Percentiles rank a stretch among this genome's conserved stretches.
Conservation (phyloP, 2,329 filamentous ascomycete species). For the Fusarium proliferatum region DNA sequence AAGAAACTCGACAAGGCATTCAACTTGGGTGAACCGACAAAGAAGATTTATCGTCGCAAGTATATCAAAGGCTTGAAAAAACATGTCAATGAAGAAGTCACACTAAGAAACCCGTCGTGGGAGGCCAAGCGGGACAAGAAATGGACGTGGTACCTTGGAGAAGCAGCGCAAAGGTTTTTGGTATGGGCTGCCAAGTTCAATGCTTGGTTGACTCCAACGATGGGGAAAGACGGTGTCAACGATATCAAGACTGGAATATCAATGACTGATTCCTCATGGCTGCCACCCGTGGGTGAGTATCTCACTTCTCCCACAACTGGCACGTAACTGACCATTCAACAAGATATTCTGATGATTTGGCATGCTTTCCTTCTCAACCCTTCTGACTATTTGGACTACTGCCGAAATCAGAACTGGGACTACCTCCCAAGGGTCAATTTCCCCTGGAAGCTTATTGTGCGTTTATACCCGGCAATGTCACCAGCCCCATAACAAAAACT, state of each 20-base stretch:
- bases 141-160: conserved; percentile 40
- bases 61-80: conserved; percentile 20
- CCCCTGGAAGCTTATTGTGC: conserved; percentile 31
- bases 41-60: conserved; percentile 27
- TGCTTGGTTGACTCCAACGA: background rate
- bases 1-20: conserved; percentile 23
- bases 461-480: background rate
- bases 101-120: conserved; percentile 19
- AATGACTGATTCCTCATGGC: background rate
- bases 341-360: conserved; percentile 38
- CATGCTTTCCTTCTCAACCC: conserved; percentile 38
- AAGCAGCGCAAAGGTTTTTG: conserved; percentile 40
- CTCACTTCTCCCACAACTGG: accelerated
- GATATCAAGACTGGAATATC: background rate
- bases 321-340: background rate
- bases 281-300: conserved; percentile 31
- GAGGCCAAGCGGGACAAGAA: conserved; percentile 12
- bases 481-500: background rate
- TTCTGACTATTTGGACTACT: conserved; percentile 21
- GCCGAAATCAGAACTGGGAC: background rate
- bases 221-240: background rate
- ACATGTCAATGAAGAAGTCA: conserved; percentile 11
- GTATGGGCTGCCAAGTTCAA: conserved; percentile 31
- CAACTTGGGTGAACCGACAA: conserved; percentile 12
- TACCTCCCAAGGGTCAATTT: conserved; percentile 18